These are phyloP conservation scores for Debaryomyces coudertii DNA, from an alignment of 1,139 yeast genomes.

Conservation along the genomic window DNA sequence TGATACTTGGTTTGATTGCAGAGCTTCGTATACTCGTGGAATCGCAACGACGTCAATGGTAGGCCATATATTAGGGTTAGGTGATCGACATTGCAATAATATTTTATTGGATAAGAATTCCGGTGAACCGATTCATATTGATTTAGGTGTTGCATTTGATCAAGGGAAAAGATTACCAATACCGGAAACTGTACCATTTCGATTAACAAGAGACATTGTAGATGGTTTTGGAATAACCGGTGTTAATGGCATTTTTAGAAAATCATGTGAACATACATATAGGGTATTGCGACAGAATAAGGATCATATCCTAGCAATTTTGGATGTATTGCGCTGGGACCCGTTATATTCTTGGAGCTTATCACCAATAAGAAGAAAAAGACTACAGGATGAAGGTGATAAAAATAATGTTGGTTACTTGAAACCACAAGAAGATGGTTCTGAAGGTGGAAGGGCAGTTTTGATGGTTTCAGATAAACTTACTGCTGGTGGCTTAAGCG, in stretches of 20 bases:
- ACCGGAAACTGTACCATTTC: conserved; percentile 93
- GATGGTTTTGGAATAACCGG: conserved; percentile 93
- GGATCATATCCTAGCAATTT: conserved; percentile 74
- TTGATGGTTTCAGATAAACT: conserved; percentile 73
- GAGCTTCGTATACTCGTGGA: conserved; percentile 72
- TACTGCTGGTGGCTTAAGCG: conserved; percentile 65
- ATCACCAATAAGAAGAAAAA: conserved; percentile 66
- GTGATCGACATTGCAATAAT: conserved; percentile 94
- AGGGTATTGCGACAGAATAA: conserved; percentile 65
- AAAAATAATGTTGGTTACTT: conserved; percentile 22
- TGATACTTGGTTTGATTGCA: conserved; percentile 70
- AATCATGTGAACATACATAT: conserved; percentile 75
- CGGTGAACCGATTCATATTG: conserved; percentile 96
- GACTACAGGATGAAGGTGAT: conserved; percentile 50
- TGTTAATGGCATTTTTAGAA: conserved; percentile 71
- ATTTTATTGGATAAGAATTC: conserved; percentile 73
- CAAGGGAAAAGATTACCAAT: conserved; percentile 81
- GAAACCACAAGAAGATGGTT: conserved; percentile 54
- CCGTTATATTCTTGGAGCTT: conserved; percentile 91
- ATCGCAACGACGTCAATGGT: conserved; percentile 84
- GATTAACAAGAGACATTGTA: conserved; percentile 86
- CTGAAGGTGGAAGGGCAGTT: conserved; percentile 82
- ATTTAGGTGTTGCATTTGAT: conserved; percentile 94
- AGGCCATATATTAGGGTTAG: conserved; percentile 87
- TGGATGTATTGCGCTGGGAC: conserved; percentile 88